Conservation (phyloP, 1,139 yeast genomes). For the Blastobotrys capitulatus region DNA sequence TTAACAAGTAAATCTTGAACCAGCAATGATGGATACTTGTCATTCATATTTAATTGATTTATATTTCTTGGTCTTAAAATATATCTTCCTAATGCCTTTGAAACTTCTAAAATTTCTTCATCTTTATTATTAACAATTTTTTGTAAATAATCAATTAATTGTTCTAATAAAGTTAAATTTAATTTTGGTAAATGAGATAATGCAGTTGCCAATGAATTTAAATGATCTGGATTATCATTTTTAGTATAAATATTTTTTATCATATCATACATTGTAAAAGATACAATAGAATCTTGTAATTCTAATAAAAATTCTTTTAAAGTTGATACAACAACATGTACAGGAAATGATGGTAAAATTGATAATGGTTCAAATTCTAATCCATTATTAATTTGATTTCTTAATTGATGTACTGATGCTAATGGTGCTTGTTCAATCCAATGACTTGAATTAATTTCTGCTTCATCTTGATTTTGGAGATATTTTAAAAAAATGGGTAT, state of each 20-base stretch:
- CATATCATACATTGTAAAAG: slow-evolving; percentile 61
- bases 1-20: slow-evolving; percentile 26
- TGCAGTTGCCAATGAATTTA: slow-evolving; percentile 13
- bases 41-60: slow-evolving; percentile 29
- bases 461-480: slow-evolving; percentile 52
- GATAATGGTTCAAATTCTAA: slow-evolving; percentile 33
- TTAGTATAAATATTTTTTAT: slow-evolving; percentile 50
- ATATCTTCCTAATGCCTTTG: slow-evolving; percentile 24
- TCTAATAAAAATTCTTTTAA: slow-evolving; percentile 72
- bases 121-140: background rate
- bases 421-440: slow-evolving; percentile 48
- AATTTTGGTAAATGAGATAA: slow-evolving; percentile 19
- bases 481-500: slow-evolving; percentile 58
- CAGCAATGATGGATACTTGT: slow-evolving; percentile 29
- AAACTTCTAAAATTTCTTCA: slow-evolving; percentile 15
- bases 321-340: slow-evolving; percentile 58
- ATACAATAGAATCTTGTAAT: slow-evolving; percentile 73
- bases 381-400: slow-evolving; percentile 53
- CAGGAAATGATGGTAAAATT: slow-evolving; percentile 32
- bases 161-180: slow-evolving; percentile 15
- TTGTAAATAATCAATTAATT: slow-evolving; percentile 15
- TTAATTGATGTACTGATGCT: slow-evolving; percentile 56
- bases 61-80: slow-evolving; percentile 32
- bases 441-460: slow-evolving; percentile 42
- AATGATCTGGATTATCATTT: background rate